phyloP scores from a whole-genome alignment of 2,329 filamentous ascomycete species.

The Fonsecaea pedrosoi region DNA sequence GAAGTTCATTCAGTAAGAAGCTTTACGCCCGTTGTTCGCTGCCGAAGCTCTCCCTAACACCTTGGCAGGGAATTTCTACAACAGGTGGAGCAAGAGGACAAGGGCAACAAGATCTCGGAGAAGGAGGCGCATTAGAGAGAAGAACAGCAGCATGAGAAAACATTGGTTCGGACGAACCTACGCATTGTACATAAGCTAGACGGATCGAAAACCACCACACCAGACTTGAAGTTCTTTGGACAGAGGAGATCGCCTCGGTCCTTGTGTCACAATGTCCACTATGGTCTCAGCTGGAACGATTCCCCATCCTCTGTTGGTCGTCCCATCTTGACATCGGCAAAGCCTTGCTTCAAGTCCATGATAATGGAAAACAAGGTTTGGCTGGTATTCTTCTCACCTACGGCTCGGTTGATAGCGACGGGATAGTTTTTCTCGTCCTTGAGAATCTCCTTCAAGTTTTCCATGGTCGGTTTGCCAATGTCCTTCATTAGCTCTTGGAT shows the following conservation, averaged over 20 bases:
- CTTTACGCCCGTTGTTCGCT: conserved; percentile 5
- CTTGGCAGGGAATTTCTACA: conserved; percentile 58
- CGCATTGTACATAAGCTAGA: conserved; percentile 35
- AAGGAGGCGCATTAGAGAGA: conserved; percentile 36
- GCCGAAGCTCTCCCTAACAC: conserved; percentile 6
- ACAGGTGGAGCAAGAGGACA: conserved; percentile 56
- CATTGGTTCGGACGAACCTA: conserved; percentile 9
- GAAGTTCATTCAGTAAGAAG: conserved; percentile 68
- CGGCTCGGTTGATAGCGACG: conserved; percentile 45
- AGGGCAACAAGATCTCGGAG: conserved; percentile 45
- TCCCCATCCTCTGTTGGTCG: conserved; percentile 44
- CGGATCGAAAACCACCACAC: conserved; percentile 26
- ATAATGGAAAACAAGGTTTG: conserved; percentile 50
- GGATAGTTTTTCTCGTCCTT: conserved; percentile 46
- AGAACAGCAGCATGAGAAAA: conserved; percentile 4
- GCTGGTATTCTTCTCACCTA: conserved; percentile 40
- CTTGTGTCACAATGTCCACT: conserved; percentile 6
- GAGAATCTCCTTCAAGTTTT: conserved; percentile 43
- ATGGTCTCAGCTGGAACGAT: conserved; percentile 42
- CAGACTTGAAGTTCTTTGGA: conserved; percentile 3
- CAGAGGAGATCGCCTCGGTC: neutral
- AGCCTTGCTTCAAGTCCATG: conserved; percentile 47
- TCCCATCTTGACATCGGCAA: conserved; percentile 45
- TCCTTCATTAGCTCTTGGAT: conserved; percentile 42
- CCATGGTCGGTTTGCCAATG: conserved; percentile 29